These are phyloP conservation scores for Thermothielavioides terrestris DNA, from an alignment of 495 filamentous ascomycete species.

Conservation along the genomic window DNA sequence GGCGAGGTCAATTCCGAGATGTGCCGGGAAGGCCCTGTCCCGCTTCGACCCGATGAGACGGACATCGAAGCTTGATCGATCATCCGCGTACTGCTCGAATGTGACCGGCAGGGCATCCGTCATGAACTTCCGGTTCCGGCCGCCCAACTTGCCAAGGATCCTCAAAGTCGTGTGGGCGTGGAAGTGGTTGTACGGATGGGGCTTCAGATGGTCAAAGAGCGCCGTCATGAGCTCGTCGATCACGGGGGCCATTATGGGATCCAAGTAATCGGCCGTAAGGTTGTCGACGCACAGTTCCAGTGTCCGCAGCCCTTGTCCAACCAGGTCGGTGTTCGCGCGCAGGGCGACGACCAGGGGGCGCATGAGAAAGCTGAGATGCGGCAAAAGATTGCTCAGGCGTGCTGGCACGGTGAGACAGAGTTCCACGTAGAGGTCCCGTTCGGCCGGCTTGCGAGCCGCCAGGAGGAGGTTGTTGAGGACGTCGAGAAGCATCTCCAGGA, in stretches of 20 bases:
- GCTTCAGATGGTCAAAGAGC: conserved; percentile 87
- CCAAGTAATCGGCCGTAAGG: conserved; percentile 91
- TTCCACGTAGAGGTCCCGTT: conserved; percentile 95
- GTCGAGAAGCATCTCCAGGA: conserved; percentile 94
- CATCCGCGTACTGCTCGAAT: conserved; percentile 79
- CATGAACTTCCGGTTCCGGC: conserved; percentile 89
- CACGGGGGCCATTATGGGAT: conserved; percentile 98
- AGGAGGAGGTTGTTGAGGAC: conserved; percentile 89
- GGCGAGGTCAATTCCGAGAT: conserved; percentile 78
- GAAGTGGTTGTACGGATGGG: conserved; percentile 90
- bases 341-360: conserved; percentile 90
- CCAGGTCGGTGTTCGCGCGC: conserved; percentile 82
- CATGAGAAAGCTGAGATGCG: conserved; percentile 97
- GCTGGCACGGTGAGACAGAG: conserved; percentile 94
- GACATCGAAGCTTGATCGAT: conserved; percentile 75
- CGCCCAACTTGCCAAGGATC: conserved; percentile 96
- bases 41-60: conserved; percentile 78
- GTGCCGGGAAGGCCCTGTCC: conserved; percentile 78
- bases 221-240: conserved; percentile 98
- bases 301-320: conserved; percentile 87
- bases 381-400: conserved; percentile 85
- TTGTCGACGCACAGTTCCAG: conserved; percentile 97
- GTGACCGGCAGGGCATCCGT: conserved; percentile 73
- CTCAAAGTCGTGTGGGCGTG: conserved; percentile 96
- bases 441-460: conserved; percentile 78